Conservation (phyloP, 73 alveolate genomes). For the Paramecium caudatum region DNA sequence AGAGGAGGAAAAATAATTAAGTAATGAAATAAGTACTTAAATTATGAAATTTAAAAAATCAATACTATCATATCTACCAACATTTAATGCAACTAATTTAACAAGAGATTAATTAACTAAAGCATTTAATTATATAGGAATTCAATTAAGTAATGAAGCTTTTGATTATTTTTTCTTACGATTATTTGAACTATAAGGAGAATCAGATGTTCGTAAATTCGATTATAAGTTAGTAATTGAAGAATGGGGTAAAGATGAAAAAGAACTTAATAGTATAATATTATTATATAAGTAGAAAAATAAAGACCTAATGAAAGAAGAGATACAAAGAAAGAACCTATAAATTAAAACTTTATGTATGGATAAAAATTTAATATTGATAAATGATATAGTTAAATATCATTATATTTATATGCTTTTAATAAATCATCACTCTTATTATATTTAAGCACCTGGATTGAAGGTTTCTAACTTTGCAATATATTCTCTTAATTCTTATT, state of each 20-base stretch:
- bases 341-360: neutral
- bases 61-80: conserved; percentile 59
- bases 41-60: conserved; percentile 52
- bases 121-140: conserved; percentile 66
- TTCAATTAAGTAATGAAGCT: conserved; percentile 2
- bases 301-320: conserved; percentile 9
- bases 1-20: conserved; percentile 29
- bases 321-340: neutral
- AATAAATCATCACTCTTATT: conserved; percentile 28
- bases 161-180: conserved; percentile 51
- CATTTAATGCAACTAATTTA: conserved; percentile 8
- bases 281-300: neutral
- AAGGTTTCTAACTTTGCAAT: neutral
- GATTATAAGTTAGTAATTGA: conserved; percentile 43
- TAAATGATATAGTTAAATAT: neutral
- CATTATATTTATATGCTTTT: neutral
- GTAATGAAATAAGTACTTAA: conserved; percentile 20
- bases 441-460: conserved; percentile 42
- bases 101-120: conserved; percentile 50
- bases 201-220: conserved; percentile 34
- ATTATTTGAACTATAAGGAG: conserved; percentile 39
- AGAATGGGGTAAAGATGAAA: conserved; percentile 68
- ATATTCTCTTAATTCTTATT: neutral
- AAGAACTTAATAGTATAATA: neutral
- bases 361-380: conserved; percentile 26